These are phyloP conservation scores for Flaveria brownii DNA, from an alignment of 129 eudicot species.

Conservation along the genomic window DNA sequence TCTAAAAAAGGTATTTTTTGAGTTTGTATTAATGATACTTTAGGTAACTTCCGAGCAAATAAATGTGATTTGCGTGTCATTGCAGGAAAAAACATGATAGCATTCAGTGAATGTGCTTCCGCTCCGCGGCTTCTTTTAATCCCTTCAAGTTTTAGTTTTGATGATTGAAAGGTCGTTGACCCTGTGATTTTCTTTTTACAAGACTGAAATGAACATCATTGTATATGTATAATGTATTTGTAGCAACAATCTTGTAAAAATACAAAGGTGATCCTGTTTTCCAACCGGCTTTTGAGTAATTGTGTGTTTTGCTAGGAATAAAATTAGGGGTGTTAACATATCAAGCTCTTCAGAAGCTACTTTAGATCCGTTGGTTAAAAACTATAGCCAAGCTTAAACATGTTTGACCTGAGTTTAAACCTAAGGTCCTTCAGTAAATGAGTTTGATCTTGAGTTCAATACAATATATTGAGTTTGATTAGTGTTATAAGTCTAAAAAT, in stretches of 20 bases:
- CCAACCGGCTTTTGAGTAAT: background rate
- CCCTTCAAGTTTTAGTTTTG: slow-evolving; percentile 15
- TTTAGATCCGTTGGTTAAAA: too few species aligned
- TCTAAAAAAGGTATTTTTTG: slow-evolving; percentile 55
- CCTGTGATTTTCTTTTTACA: slow-evolving; percentile 22
- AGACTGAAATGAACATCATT: slow-evolving; percentile 10
- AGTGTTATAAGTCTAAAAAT: too few species aligned
- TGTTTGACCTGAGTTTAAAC: too few species aligned
- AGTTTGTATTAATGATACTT: background rate
- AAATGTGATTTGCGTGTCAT: background rate
- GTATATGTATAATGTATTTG: slow-evolving; percentile 26
- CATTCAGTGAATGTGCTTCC: slow-evolving; percentile 15
- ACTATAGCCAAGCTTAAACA: too few species aligned
- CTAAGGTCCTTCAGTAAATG: too few species aligned
- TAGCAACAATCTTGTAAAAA: slow-evolving; percentile 22
- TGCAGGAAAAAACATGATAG: slow-evolving; percentile 22
- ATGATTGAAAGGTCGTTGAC: slow-evolving; percentile 16
- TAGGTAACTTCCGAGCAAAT: background rate
- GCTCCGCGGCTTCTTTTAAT: background rate
- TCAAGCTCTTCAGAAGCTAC: too few species aligned
- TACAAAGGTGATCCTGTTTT: slow-evolving; percentile 17
- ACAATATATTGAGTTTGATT: too few species aligned
- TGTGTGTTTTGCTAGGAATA: background rate
- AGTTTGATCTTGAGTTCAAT: too few species aligned
- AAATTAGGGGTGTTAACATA: too few species aligned